These are phyloP conservation scores for Penicillium taxi DNA, from an alignment of 495 filamentous ascomycete species.

Conservation along the genomic window DNA sequence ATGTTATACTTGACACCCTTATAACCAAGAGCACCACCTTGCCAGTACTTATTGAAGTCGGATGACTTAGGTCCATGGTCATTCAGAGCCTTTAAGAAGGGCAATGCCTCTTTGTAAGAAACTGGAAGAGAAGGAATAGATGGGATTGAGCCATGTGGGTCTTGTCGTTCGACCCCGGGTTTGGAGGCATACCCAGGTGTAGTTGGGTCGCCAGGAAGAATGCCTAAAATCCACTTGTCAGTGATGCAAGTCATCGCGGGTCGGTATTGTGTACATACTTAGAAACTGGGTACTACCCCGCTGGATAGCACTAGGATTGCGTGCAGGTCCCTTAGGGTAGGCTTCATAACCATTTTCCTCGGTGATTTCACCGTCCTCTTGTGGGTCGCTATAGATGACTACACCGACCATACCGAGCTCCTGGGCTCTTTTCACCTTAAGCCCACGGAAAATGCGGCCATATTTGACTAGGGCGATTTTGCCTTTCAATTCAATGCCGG, in stretches of 20 bases:
- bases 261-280: slow-evolving; percentile 35
- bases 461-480: slow-evolving; percentile 88
- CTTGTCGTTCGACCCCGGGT: slow-evolving; percentile 72
- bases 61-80: slow-evolving; percentile 73
- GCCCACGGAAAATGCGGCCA: slow-evolving; percentile 75
- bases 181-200: slow-evolving; percentile 93
- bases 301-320: slow-evolving; percentile 84
- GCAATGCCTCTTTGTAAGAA: slow-evolving; percentile 78
- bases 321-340: slow-evolving; percentile 82
- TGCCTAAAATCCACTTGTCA: slow-evolving; percentile 30
- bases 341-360: slow-evolving; percentile 70
- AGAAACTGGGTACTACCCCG: slow-evolving; percentile 84
- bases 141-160: slow-evolving; percentile 60
- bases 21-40: slow-evolving; percentile 64
- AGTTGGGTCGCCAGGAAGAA: slow-evolving; percentile 63
- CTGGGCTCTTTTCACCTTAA: slow-evolving; percentile 89
- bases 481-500: slow-evolving; percentile 66
- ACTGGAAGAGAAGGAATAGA: slow-evolving; percentile 88
- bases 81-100: slow-evolving; percentile 80
- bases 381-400: slow-evolving; percentile 81
- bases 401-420: slow-evolving; percentile 87
- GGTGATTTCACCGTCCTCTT: slow-evolving; percentile 75
- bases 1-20: slow-evolving; percentile 88
- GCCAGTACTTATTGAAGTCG: slow-evolving; percentile 67
- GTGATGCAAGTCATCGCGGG: neutral